Evolutionary conservation across 352 stramenopile genomes (phyloP), one percentile per base, ranked within the genome.

Genomic region (Pythium chondricola): DNA sequence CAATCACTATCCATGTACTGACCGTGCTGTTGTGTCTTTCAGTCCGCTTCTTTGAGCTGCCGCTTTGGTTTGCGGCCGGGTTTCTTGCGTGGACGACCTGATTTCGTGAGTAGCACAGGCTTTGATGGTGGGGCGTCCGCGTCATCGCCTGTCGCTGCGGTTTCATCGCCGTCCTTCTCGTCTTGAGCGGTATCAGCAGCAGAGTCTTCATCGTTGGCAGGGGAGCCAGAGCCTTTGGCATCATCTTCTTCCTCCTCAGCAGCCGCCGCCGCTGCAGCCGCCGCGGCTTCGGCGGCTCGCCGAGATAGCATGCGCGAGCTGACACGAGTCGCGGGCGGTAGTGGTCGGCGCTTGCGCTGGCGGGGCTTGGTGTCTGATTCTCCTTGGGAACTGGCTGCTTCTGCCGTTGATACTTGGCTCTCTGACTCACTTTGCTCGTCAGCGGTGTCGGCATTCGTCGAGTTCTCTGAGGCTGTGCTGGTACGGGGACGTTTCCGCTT

Each of bases 261-360:
- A 21, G 35, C 46, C 24, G 38, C 58, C n/a, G 35, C 46, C 24
- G 38, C 58, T 6, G 52, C 48, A 13, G 67, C 71, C 18, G 69
- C 63, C 2, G 56, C 61, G 0, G 65, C 65, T 7, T 62, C 67
- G 18, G 61, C 67, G 0, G 70, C 70, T 9, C 74, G 61, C 7
- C 71, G 65, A 38, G 86, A 87, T 36, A 77, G 64, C 50, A 88
- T 75, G 20, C 78, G 74, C 16, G 78, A 90, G 37, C 78, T 90
- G 27, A 52, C 61, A 22, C 78, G 70, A 26, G 78, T 90, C 26
- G 78, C 75, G 4, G 62, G 71, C 2, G 75, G 36, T 11, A 76
- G 54, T 0, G 69, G 65, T 3, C 71, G 68, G 8, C 71, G 69
- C 37, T 73, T 78, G 3, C 75, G 65, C 13, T 69, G 66, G 44